Conservation (phyloP, 179 eudicot species). For the Corrigiola litoralis region DNA sequence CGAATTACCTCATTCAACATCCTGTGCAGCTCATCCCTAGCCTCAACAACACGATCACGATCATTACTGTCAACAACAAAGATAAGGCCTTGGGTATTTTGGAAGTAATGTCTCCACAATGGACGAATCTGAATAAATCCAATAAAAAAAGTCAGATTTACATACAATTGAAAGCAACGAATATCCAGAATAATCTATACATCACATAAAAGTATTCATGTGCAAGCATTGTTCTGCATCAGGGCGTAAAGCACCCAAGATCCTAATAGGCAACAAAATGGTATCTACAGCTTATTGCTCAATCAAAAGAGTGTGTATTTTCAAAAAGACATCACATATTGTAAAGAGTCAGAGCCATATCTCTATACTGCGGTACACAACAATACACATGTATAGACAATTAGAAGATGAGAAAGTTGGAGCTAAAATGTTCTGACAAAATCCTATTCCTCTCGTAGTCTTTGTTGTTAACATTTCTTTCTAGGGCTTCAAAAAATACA, state of each 20-base stretch:
- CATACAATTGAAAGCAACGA: background rate
- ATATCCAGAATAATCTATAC: background rate
- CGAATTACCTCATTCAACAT: slow-evolving; percentile 32
- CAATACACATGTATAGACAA: too few species aligned
- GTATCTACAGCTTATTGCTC: background rate
- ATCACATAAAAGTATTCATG: background rate
- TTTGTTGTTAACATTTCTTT: too few species aligned
- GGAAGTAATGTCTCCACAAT: slow-evolving; percentile 41
- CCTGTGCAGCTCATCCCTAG: slow-evolving; percentile 35
- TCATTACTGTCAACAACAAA: slow-evolving; percentile 38
- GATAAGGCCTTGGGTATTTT: slow-evolving; percentile 38
- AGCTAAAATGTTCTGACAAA: too few species aligned
- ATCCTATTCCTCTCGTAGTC: too few species aligned
- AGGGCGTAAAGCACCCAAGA: background rate
- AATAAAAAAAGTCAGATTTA: background rate
- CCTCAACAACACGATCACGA: slow-evolving; percentile 36
- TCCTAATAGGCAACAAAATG: background rate
- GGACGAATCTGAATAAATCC: slow-evolving; percentile 28
- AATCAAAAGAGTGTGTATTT: background rate
- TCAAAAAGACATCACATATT: background rate
- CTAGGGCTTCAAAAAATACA: too few species aligned
- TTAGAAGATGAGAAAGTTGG: too few species aligned
- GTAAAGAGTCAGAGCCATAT: too few species aligned
- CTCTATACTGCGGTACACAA: too few species aligned
- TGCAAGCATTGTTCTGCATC: background rate